Percentiles rank a stretch among this genome's conserved stretches.
phyloP scores from a whole-genome alignment of 2,329 filamentous ascomycete species.

The Stemphylium vesicarium region DNA sequence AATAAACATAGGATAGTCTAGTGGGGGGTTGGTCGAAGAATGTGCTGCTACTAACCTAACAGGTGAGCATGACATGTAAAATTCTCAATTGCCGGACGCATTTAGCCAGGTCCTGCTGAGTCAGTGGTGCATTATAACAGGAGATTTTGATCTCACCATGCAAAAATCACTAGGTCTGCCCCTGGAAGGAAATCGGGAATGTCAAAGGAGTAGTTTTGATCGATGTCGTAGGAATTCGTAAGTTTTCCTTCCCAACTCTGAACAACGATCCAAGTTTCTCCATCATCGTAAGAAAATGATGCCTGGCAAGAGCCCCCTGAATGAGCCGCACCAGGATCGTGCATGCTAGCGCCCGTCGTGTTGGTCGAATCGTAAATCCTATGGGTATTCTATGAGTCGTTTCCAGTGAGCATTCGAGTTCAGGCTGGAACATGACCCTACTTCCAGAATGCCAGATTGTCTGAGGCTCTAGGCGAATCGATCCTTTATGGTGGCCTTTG shows the following conservation, averaged over 20 bases:
- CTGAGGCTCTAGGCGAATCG: neutral
- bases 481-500: conserved; percentile 4
- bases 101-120: conserved; percentile 14
- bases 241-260: conserved; percentile 51
- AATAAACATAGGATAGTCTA: conserved; percentile 10
- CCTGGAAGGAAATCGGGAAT: conserved; percentile 49
- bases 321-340: conserved; percentile 30
- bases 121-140: neutral
- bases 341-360: conserved; percentile 6
- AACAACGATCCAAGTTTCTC: conserved; percentile 50
- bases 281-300: conserved; percentile 50
- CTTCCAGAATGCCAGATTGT: conserved; percentile 6
- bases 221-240: conserved; percentile 31
- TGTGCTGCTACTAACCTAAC: conserved; percentile 28
- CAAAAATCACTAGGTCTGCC: conserved; percentile 48
- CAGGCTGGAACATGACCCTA: conserved; percentile 2
- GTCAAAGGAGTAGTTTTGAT: conserved; percentile 51
- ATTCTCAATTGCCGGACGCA: conserved; percentile 54
- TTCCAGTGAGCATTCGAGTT: neutral
- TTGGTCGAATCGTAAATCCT: conserved; percentile 13
- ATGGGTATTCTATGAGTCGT: neutral
- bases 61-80: conserved; percentile 53
- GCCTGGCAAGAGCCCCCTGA: conserved; percentile 54
- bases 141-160: conserved; percentile 34
- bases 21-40: neutral